Percentiles rank a stretch among this genome's conserved stretches.
Conservation (phyloP, 1,284 basidiomycete genomes). For the Apiotrichum brassicae region DNA sequence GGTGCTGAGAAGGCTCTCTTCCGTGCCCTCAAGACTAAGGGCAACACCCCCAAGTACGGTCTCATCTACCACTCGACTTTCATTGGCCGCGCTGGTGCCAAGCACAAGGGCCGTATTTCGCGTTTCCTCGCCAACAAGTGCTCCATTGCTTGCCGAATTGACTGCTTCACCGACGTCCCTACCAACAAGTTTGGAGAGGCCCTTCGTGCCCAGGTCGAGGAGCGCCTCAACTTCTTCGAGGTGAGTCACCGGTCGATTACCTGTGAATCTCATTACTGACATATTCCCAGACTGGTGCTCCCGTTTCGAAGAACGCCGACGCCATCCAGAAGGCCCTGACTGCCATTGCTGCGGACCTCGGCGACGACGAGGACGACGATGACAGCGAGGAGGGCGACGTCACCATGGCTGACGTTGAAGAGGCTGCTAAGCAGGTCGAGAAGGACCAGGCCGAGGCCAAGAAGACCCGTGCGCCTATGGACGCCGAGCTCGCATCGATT, state of each 20-base stretch:
- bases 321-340: constrained; percentile 83
- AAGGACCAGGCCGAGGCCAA: constrained; percentile 50
- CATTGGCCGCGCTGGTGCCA: constrained; percentile 89
- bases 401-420: constrained; percentile 46
- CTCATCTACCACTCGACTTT: constrained; percentile 90
- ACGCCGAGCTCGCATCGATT: constrained; percentile 43
- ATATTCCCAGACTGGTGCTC: constrained; percentile 56
- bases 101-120: constrained; percentile 97
- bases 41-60: constrained; percentile 96
- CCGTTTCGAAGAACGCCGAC: constrained; percentile 79
- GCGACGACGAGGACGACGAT: constrained; percentile 63
- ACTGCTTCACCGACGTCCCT: constrained; percentile 88
- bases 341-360: constrained; percentile 60
- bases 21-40: constrained; percentile 96
- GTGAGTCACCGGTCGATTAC: neutral
- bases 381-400: constrained; percentile 54
- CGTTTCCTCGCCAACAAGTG: constrained; percentile 99
- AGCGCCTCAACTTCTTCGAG: constrained; percentile 91
- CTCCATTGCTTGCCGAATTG: constrained; percentile 94
- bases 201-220: constrained; percentile 87
- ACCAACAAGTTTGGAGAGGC: constrained; percentile 94
- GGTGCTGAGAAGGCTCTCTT: constrained; percentile 98
- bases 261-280: constrained; percentile 6
- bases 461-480: constrained; percentile 22
- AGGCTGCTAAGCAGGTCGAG: constrained; percentile 49